Percentiles rank a stretch among this genome's conserved stretches.
phyloP scores from a whole-genome alignment of 345 rosid genomes.

The Salix viminalis region DNA sequence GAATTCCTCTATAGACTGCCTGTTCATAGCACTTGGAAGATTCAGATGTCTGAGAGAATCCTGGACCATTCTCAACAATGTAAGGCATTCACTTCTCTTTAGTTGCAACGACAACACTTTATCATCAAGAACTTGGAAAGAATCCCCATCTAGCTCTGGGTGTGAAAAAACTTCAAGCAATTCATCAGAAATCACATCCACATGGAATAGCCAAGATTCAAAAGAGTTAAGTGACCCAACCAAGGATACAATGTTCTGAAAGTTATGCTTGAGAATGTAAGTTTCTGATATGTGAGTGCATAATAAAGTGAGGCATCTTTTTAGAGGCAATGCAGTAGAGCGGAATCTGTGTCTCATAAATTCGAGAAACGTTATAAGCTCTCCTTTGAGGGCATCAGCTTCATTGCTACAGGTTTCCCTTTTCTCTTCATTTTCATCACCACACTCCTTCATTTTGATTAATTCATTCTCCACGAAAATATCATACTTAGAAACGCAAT shows the following conservation, averaged over 20 bases:
- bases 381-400: background rate
- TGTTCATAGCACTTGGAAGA: slow-evolving; percentile 19
- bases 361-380: slow-evolving; percentile 24
- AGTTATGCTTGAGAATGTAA: slow-evolving; percentile 17
- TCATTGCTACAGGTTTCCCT: background rate
- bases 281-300: slow-evolving; percentile 28
- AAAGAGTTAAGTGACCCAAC: slow-evolving; percentile 23
- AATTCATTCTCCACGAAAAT: slow-evolving; percentile 24
- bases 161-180: slow-evolving; percentile 23
- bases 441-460: background rate
- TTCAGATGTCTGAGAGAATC: slow-evolving; percentile 16
- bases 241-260: slow-evolving; percentile 11
- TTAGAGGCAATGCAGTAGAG: slow-evolving; percentile 1
- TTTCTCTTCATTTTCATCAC: slow-evolving; percentile 8
- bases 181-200: slow-evolving; percentile 19
- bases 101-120: background rate
- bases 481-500: slow-evolving; percentile 22
- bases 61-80: slow-evolving; percentile 9
- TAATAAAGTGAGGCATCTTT: slow-evolving; percentile 21
- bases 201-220: slow-evolving; percentile 8
- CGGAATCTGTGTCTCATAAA: slow-evolving; percentile 21
- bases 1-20: slow-evolving; percentile 10
- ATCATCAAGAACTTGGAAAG: background rate
- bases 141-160: background rate
- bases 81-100: slow-evolving; percentile 28